These are phyloP conservation scores for Centella asiatica DNA, from an alignment of 129 eudicot species.

Conservation along the genomic window DNA sequence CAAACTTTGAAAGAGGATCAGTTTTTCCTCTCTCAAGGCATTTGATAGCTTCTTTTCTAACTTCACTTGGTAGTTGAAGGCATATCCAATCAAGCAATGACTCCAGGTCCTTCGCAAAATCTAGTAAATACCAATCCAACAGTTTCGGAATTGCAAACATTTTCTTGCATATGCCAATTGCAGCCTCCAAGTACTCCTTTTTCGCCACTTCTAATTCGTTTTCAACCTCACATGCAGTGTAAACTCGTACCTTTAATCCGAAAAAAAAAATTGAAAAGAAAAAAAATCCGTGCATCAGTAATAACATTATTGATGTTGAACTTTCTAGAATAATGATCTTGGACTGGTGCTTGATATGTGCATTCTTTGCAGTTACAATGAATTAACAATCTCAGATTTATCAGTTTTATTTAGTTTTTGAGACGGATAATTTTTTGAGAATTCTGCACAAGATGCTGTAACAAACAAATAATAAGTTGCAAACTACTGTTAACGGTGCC, in stretches of 20 bases:
- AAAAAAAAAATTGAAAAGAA: neutral
- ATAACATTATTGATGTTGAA: neutral
- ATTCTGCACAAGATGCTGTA: no score
- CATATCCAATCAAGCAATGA: constrained; percentile 77
- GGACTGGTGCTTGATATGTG: neutral
- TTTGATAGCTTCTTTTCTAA: constrained; percentile 60
- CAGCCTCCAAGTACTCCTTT: constrained; percentile 68
- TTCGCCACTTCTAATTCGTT: constrained; percentile 71
- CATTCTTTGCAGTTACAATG: neutral
- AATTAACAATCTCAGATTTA: no score
- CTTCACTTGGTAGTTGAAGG: constrained; percentile 67
- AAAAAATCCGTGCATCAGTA: no score
- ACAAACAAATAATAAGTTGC: neutral
- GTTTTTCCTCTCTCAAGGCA: constrained; percentile 47
- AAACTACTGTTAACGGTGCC: neutral
- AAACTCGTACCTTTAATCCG: constrained; percentile 61
- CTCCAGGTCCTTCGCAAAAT: constrained; percentile 73
- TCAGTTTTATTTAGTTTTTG: no score
- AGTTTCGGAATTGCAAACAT: constrained; percentile 52
- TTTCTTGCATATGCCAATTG: constrained; percentile 63
- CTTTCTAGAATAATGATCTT: neutral
- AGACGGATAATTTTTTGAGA: no score
- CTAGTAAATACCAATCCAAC: constrained; percentile 82
- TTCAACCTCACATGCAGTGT: constrained; percentile 56
- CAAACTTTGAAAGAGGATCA: constrained; percentile 31